Conservation (phyloP, 768 basidiomycete genomes). For the Daedalea quercina region DNA sequence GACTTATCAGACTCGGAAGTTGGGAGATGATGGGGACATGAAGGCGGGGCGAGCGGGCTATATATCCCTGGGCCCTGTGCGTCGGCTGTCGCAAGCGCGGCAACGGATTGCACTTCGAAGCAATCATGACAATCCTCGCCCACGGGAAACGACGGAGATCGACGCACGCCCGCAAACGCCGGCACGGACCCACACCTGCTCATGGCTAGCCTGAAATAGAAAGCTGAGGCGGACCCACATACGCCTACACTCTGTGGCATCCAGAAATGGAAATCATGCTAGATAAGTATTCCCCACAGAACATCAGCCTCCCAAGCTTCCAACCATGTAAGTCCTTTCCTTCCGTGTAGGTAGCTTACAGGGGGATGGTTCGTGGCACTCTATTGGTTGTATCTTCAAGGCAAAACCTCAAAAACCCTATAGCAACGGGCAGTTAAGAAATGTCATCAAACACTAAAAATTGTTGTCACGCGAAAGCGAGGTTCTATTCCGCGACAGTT, state of each 20-base stretch:
- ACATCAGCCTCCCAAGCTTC: no score
- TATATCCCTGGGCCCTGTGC: neutral
- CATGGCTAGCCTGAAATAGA: neutral
- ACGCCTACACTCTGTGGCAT: neutral
- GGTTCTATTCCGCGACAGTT: constrained; percentile 27
- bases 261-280: no score
- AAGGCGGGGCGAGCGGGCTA: neutral
- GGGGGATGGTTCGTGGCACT: no score
- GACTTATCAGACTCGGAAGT: neutral
- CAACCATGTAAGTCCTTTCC: no score
- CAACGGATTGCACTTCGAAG: neutral
- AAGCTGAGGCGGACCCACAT: neutral
- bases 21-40: neutral
- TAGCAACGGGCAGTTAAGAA: no score
- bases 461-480: constrained; percentile 23
- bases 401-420: no score
- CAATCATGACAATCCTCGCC: neutral
- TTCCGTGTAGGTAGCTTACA: no score
- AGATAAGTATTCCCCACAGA: no score
- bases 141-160: neutral
- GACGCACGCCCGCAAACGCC: neutral
- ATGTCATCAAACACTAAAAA: no score
- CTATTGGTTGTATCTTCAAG: no score
- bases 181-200: neutral
- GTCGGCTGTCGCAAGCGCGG: neutral